phyloP scores from a whole-genome alignment of 129 eudicot genomes.

The Pittosporum tobira region DNA sequence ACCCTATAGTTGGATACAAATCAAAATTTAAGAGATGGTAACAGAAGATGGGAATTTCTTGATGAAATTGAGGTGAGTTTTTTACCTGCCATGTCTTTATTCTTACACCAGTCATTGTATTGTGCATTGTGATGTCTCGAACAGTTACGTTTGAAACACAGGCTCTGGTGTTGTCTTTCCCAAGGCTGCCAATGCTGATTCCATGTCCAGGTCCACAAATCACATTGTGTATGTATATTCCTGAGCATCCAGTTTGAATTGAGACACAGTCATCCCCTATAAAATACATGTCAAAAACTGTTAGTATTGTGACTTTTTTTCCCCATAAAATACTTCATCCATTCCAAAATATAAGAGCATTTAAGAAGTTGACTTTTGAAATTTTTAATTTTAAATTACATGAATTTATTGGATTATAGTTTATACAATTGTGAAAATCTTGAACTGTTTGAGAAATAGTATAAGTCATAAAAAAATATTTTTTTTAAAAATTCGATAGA shows the following conservation, averaged over 20 bases:
- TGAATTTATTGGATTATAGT: too few species aligned
- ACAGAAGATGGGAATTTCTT: not conserved
- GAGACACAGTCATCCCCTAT: constrained; percentile 81
- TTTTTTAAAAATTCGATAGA: too few species aligned
- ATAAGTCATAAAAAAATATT: too few species aligned
- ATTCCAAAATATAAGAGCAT: too few species aligned
- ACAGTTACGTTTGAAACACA: constrained; percentile 67
- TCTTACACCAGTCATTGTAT: constrained; percentile 50
- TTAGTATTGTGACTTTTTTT: too few species aligned
- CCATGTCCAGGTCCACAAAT: too few species aligned
- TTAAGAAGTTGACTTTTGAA: too few species aligned
- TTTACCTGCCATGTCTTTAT: constrained; percentile 85
- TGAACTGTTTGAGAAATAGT: too few species aligned
- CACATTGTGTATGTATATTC: constrained; percentile 40
- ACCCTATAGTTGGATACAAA: constrained; percentile 29
- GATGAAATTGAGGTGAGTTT: not conserved
- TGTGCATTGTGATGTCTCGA: constrained; percentile 35
- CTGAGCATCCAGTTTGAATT: constrained; percentile 61
- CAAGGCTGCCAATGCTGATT: constrained; percentile 73
- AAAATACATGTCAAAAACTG: too few species aligned
- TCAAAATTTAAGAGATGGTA: not conserved
- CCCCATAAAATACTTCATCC: too few species aligned
- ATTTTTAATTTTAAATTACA: too few species aligned
- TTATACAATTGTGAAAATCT: too few species aligned
- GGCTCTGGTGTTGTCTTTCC: constrained; percentile 45